phyloP scores from a whole-genome alignment of 2,329 filamentous ascomycete genomes.

The Trichophyton equinum region DNA sequence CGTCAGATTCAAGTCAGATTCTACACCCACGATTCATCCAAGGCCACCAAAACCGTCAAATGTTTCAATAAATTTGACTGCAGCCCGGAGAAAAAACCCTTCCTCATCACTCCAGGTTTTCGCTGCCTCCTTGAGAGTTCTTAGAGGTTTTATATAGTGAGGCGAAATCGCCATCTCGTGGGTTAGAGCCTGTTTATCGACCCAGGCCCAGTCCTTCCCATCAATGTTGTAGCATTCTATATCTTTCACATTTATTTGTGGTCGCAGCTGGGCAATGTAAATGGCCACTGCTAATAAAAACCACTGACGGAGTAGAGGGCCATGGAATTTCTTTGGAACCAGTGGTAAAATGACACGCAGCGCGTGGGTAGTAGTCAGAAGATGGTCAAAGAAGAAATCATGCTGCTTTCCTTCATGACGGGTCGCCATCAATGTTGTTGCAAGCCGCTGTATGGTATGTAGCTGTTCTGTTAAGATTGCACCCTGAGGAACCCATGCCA shows the following conservation, averaged over 20 bases:
- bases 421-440: constrained; percentile 37
- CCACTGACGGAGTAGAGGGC: constrained; percentile 70
- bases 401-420: constrained; percentile 43
- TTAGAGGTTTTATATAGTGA: constrained; percentile 74
- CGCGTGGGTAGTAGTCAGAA: constrained; percentile 77
- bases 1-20: constrained; percentile 6
- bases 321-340: constrained; percentile 59
- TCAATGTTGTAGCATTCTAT: constrained; percentile 49
- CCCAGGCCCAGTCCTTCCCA: constrained; percentile 62
- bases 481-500: constrained; percentile 49
- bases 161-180: constrained; percentile 58
- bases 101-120: constrained; percentile 35
- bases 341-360: constrained; percentile 72
- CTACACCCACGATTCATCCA: neutral
- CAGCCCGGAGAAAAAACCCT: constrained; percentile 38
- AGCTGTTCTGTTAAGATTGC: constrained; percentile 51
- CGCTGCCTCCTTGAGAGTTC: constrained; percentile 60
- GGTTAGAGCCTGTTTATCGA: constrained; percentile 57
- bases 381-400: constrained; percentile 71
- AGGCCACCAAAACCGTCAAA: constrained; percentile 24
- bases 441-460: constrained; percentile 47
- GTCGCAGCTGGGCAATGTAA: constrained; percentile 64
- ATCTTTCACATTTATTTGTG: constrained; percentile 50
- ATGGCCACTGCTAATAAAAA: constrained; percentile 70
- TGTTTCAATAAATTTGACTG: constrained; percentile 37